Evolutionary conservation across 345 rosid species (phyloP).

Genomic region (Populus pruinosa): DNA sequence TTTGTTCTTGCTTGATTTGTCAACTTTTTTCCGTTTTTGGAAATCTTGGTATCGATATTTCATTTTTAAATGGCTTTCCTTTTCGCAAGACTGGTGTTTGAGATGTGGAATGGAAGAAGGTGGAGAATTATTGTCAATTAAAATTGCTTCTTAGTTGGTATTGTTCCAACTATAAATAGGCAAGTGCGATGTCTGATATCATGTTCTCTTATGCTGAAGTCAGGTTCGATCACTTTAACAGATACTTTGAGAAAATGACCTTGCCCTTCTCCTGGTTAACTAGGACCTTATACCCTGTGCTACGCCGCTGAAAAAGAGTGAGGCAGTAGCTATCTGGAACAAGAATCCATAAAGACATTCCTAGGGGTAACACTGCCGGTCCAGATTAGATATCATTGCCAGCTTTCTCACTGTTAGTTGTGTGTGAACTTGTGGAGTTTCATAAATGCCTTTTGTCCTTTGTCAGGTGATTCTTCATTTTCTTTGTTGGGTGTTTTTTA

Average conservation of each 20-base stretch:
- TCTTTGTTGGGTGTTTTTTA: constrained; percentile 26
- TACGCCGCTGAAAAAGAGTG: neutral
- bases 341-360: neutral
- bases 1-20: neutral
- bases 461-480: constrained; percentile 1
- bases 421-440: constrained; percentile 5
- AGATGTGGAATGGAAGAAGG: neutral
- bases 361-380: neutral
- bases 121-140: neutral
- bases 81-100: neutral
- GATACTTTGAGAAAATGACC: neutral
- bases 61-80: neutral
- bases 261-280: neutral
- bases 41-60: neutral
- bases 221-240: neutral
- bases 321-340: neutral
- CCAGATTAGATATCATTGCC: neutral
- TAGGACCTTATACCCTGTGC: neutral
- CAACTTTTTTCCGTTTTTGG: neutral
- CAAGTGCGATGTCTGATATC: too few species aligned
- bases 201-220: too few species aligned
- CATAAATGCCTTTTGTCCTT: constrained; percentile 2
- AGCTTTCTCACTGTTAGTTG: neutral
- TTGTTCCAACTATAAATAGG: neutral
- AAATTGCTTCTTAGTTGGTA: neutral